A percentile compares a stretch with the other conserved stretches of the same genome.
Evolutionary conservation across 768 basidiomycete species (phyloP).

Genomic region (Tephrocybe sp.): DNA sequence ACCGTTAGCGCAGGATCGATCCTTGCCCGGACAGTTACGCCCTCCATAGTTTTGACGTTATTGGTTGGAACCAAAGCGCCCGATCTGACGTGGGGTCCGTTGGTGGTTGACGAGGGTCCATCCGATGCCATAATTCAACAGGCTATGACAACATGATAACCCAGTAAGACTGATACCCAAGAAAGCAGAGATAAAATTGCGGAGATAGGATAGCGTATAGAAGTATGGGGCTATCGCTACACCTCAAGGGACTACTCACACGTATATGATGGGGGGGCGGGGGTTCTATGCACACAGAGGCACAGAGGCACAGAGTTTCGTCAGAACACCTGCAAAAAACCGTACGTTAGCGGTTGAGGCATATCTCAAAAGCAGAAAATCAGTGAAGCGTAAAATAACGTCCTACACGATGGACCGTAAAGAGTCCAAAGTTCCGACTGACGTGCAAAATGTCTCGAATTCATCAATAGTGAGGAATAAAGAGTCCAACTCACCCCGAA

Average conservation of each 20-base stretch:
- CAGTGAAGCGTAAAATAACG: constrained; percentile 44
- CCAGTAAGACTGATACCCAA: constrained; percentile 1
- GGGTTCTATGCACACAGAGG: background rate
- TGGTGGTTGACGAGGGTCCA: constrained; percentile 27
- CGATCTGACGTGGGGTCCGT: constrained; percentile 41
- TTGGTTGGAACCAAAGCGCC: constrained; percentile 75
- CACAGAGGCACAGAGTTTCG: background rate
- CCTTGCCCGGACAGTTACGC: constrained; percentile 73
- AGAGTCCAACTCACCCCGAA: background rate
- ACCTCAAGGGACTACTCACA: background rate
- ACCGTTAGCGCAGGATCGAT: constrained; percentile 85
- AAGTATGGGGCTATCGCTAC: background rate
- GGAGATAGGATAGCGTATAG: background rate
- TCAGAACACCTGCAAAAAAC: background rate
- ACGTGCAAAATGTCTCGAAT: constrained; percentile 59
- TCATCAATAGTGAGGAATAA: constrained; percentile 34
- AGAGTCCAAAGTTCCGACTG: constrained; percentile 46
- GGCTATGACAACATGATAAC: constrained; percentile 7
- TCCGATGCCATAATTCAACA: constrained; percentile 17
- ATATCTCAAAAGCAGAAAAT: constrained; percentile 17
- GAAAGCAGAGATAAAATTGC: constrained; percentile 5
- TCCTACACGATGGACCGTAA: constrained; percentile 32
- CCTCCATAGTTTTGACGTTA: constrained; percentile 76
- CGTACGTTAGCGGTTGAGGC: constrained; percentile 2
- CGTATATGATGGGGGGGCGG: too few species aligned